Base-by-base conservation (phyloP, 2,329 filamentous ascomycete species). In the Mariannaea elegans region DNA sequence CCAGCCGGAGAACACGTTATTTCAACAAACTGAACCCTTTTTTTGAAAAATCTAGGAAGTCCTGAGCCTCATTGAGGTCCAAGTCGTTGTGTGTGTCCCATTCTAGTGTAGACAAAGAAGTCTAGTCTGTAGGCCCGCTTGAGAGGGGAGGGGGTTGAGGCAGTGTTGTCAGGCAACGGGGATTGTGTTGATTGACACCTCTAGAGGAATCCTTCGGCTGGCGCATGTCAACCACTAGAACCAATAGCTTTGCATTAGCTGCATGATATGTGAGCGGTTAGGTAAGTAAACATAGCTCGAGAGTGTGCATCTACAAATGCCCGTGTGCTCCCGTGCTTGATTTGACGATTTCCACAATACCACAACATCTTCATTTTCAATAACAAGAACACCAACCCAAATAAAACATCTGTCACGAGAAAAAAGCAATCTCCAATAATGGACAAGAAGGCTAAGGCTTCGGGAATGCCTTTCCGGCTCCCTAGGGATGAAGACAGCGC, bases 401-500 rank as follows among this genome's bases (percentile, higher is more conserved):
- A 19, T 27, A 13, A 16, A 36, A 6, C 21, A 24, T 19, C 13
- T 3, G 14, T 21, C 7, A 14, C 29, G 23, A 52, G 16, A 10
- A 19, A 27, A 5, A 24, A 7, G 3, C 7, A 12, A 24, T 12
- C 29, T n/a, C 38, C 42, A 41, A 23, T 23, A 13, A 55, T 55
- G 52, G 45, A 44, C 44, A 47, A 47, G n/a, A 46, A 42, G 14
- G 21, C 52, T 18, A 42, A 55, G 14, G 7, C 36, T 23, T 21
- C 38, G 24, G 23, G 45, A n/a, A 38, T n/a, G 31, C 24, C 45
- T 3, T 39, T 55, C 50, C 50, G 45, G 1, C n/a, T 42, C 10
- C 64, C 66, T 1, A 61, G 53, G 34, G 64, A 68, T 13, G 65
- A 68, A n/a, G 64, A 68, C n/a, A 36, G 47, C 38, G 16, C 49